phyloP scores from a whole-genome alignment of 306 rosid genomes.

The Heteromeles arbutifolia region DNA sequence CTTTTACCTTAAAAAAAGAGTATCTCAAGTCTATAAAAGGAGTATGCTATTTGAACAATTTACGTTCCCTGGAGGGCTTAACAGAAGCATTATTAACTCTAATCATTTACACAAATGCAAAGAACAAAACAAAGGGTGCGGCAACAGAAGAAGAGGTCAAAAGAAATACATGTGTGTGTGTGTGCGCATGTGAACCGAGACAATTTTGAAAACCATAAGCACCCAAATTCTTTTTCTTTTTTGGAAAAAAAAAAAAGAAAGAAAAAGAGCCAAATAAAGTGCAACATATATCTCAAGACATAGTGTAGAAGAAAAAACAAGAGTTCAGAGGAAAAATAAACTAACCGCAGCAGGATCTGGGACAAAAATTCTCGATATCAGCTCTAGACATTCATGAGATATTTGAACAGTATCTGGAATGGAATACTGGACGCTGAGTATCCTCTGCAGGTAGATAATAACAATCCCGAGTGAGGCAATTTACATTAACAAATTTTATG shows the following conservation, averaged over 20 bases:
- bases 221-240: too few species aligned
- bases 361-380: conserved; percentile 78
- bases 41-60: background rate
- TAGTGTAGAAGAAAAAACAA: background rate
- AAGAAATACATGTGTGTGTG: background rate
- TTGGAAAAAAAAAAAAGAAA: too few species aligned
- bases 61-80: background rate
- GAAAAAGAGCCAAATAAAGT: background rate
- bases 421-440: conserved; percentile 72
- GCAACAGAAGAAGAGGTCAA: background rate
- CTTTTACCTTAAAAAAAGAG: background rate
- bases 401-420: conserved; percentile 69
- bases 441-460: conserved; percentile 52
- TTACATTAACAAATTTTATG: conserved; percentile 5
- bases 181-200: background rate
- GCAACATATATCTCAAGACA: background rate
- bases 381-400: conserved; percentile 63
- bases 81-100: background rate
- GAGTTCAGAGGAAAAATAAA: background rate
- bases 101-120: background rate
- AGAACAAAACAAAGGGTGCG: background rate
- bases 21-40: background rate
- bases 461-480: conserved; percentile 26
- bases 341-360: conserved; percentile 71
- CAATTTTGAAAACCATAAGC: too few species aligned